These are phyloP conservation scores for Naganishia sp. DNA, from an alignment of 1,284 basidiomycete species.

Conservation along the genomic window DNA sequence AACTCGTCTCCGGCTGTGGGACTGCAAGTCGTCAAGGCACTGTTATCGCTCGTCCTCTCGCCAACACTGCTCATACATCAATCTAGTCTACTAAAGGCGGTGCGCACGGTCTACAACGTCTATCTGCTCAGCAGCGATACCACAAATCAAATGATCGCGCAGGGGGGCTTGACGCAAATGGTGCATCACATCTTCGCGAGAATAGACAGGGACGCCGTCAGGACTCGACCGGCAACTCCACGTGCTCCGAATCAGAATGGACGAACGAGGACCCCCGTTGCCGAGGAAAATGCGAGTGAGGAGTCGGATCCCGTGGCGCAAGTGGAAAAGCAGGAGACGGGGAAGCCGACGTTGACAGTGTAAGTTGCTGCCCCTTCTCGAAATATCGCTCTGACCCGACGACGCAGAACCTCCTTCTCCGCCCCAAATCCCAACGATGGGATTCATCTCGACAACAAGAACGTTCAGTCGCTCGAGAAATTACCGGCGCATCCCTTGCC, in stretches of 20 bases:
- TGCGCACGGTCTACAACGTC: slow-evolving; percentile 94
- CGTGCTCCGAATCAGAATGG: slow-evolving; percentile 18
- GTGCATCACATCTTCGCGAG: slow-evolving; percentile 91
- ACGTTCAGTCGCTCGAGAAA: slow-evolving; percentile 20
- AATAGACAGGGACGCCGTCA: slow-evolving; percentile 38
- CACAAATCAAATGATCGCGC: slow-evolving; percentile 93
- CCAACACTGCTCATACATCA: slow-evolving; percentile 85
- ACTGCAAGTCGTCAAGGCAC: slow-evolving; percentile 90
- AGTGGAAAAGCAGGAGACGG: neutral
- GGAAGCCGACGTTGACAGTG: slow-evolving; percentile 17
- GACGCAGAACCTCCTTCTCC: slow-evolving; percentile 40
- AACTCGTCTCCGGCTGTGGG: slow-evolving; percentile 83
- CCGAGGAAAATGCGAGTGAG: neutral
- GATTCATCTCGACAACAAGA: slow-evolving; percentile 40
- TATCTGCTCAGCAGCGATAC: slow-evolving; percentile 85
- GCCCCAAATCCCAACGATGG: slow-evolving; percentile 53
- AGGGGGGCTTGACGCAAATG: slow-evolving; percentile 95
- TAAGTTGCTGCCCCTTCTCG: slow-evolving; percentile 7
- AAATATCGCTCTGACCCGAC: no score
- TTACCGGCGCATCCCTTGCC: slow-evolving; percentile 16
- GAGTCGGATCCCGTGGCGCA: neutral
- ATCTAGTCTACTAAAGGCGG: slow-evolving; percentile 87
- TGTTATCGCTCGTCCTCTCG: slow-evolving; percentile 83
- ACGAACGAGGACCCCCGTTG: slow-evolving; percentile 8
- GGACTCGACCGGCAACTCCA: slow-evolving; percentile 19